Evolutionary conservation across 306 rosid species (phyloP), one percentile per base, ranked within the genome.

Genomic region (Pueraria montana): DNA sequence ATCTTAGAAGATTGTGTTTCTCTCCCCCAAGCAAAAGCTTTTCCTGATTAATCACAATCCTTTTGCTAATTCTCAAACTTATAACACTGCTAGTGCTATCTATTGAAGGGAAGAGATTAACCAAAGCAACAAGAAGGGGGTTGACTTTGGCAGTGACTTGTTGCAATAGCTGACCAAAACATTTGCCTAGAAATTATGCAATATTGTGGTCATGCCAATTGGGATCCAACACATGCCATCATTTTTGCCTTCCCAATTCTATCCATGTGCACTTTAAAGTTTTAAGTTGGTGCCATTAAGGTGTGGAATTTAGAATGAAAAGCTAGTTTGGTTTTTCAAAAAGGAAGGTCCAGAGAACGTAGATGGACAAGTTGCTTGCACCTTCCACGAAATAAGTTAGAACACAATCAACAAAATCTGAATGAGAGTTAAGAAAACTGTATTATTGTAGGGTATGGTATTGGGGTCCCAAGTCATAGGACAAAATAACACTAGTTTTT

Each of bases 101-200:
- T 34, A 62, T 34, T 78, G 34, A 38, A 36, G 18, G 48, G 63
- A 17, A 7, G 49, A 79, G 67, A 80, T 21, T 12, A 32, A 23
- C 17, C 61, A 56, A 36, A 46, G 68, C 77, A 48, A 62, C 26
- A 8, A 63, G 23, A 32, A 32, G 20, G 32, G 30, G 8, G 72
- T 81, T 81, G 83, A 81, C 80, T 62, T 85, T 50, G 85, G 46
- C 70, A 43, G 48, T 55, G 32, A 76, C 82, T 30, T 58, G 11
- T 9, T 16, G 40, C 17, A 20, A 49, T 17, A n/a, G 14, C 16
- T 49, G 3, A 17, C n/a, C 64, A 48, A 74, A 50, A 30, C 53
- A 52, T 18, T 38, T 42, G 2, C 11, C 52, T 20, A 42, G 52
- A 68, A 40, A 66, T 9, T 56, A 18, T 7, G 9, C 10, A 16